Evolutionary conservation across 78 protist species (phyloP).

Genomic region (Isochrysis galbana): DNA sequence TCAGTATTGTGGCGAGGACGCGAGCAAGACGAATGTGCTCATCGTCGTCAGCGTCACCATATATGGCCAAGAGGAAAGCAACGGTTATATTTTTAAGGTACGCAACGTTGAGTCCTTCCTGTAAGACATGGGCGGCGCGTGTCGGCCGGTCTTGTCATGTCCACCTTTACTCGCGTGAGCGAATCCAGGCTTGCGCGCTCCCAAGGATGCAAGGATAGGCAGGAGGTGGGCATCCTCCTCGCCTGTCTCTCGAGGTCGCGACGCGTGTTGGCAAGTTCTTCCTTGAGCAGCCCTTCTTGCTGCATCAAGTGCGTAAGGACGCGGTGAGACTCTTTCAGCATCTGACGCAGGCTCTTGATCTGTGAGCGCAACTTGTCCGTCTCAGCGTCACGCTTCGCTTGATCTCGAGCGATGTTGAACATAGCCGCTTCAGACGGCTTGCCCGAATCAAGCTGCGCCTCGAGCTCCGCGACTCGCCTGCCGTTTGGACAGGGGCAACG

Average conservation of each 20-base stretch:
- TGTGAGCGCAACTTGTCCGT: not conserved
- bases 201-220: too few species aligned
- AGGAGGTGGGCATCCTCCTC: too few species aligned
- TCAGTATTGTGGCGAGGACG: not conserved
- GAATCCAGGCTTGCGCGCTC: too few species aligned
- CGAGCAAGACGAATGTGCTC: not conserved
- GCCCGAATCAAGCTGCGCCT: not conserved
- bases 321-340: not conserved
- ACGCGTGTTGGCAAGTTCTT: not conserved
- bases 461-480: not conserved
- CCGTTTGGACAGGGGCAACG: not conserved
- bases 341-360: not conserved
- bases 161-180: too few species aligned
- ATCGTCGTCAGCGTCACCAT: not conserved
- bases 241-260: not conserved
- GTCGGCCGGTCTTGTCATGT: too few species aligned
- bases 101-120: not conserved
- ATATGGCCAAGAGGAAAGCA: not conserved
- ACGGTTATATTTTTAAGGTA: not conserved
- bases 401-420: not conserved
- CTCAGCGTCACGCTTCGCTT: slow-evolving; percentile 23
- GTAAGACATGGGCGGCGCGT: too few species aligned
- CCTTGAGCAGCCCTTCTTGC: slow-evolving; percentile 4
- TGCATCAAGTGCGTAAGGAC: not conserved
- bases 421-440: not conserved